Evolutionary conservation across 78 protist species (phyloP).

Genomic region (Diacronema lutheri): DNA sequence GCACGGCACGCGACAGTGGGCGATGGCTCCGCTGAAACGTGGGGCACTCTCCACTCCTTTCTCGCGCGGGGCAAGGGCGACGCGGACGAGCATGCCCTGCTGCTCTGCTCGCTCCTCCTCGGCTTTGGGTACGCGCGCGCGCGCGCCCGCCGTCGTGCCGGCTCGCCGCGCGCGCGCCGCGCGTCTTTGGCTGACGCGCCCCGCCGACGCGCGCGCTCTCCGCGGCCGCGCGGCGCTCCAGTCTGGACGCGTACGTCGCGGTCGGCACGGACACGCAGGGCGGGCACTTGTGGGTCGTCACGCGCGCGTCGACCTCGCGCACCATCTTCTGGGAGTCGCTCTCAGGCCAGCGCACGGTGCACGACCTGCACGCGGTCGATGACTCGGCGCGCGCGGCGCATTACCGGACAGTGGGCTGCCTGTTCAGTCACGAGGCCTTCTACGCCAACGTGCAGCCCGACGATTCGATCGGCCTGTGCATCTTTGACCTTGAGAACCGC

Average conservation of each 20-base stretch:
- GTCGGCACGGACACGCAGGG: conserved; percentile 15
- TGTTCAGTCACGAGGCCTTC: conserved; percentile 20
- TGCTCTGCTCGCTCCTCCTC: conserved; percentile 49
- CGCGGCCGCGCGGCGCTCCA: neutral
- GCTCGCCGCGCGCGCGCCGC: too few relatives aligned
- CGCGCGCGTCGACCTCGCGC: neutral
- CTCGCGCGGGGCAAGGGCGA: neutral
- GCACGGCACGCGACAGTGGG: neutral
- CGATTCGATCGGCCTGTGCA: neutral
- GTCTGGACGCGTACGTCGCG: conserved; percentile 51
- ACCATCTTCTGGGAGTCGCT: conserved; percentile 43
- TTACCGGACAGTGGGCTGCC: neutral
- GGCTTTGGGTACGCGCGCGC: conserved; percentile 18
- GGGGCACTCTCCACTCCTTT: conserved; percentile 5
- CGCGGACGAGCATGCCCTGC: conserved; percentile 39
- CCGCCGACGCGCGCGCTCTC: too few relatives aligned
- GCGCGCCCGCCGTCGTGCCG: too few relatives aligned
- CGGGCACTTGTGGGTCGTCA: conserved; percentile 34
- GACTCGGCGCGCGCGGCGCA: neutral
- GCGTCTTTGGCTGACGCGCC: too few relatives aligned
- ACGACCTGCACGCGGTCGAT: neutral
- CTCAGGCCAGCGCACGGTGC: neutral
- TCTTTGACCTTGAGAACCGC: conserved; percentile 25
- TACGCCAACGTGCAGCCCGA: conserved; percentile 38
- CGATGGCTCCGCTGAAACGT: conserved; percentile 13